Conservation (phyloP, 768 basidiomycete species). For the Agaricus subrufescens region DNA sequence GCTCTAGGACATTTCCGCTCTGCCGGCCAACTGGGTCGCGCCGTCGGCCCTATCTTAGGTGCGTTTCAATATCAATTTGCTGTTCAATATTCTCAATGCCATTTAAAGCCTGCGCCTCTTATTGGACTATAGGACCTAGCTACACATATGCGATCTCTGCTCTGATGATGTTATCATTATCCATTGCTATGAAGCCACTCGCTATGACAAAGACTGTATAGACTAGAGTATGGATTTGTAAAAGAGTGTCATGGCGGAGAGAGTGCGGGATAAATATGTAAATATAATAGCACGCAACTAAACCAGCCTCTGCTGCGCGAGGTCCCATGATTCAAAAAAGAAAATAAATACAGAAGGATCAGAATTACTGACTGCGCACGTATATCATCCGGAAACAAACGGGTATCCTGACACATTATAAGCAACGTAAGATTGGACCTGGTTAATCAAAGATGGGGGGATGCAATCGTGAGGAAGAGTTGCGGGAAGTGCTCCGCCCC, state of each 20-base stretch:
- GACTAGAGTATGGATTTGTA: background rate
- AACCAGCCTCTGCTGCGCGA: no score
- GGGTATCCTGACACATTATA: conserved; percentile 9
- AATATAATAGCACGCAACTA: background rate
- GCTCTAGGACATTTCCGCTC: conserved; percentile 86
- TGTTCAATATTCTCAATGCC: conserved; percentile 8
- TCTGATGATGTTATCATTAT: conserved; percentile 58
- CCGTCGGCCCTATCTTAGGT: conserved; percentile 90
- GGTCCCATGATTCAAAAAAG: background rate
- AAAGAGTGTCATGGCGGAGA: background rate
- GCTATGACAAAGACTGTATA: conserved; percentile 31
- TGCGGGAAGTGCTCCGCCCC: conserved; percentile 4
- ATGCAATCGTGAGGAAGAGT: background rate
- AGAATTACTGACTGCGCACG: background rate
- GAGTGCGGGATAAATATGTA: conserved; percentile 13
- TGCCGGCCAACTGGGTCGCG: conserved; percentile 91
- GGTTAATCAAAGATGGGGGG: background rate
- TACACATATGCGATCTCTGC: conserved; percentile 67
- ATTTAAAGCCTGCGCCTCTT: conserved; percentile 70
- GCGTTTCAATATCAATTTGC: conserved; percentile 19
- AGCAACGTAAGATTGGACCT: background rate
- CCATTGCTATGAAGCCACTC: conserved; percentile 50
- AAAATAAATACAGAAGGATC: background rate
- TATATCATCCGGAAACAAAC: background rate
- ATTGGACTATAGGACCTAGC: conserved; percentile 86